Evolutionary conservation across 352 stramenopile species (phyloP), one percentile per base, ranked within the genome.

Genomic region (Aphanomyces invadans): DNA sequence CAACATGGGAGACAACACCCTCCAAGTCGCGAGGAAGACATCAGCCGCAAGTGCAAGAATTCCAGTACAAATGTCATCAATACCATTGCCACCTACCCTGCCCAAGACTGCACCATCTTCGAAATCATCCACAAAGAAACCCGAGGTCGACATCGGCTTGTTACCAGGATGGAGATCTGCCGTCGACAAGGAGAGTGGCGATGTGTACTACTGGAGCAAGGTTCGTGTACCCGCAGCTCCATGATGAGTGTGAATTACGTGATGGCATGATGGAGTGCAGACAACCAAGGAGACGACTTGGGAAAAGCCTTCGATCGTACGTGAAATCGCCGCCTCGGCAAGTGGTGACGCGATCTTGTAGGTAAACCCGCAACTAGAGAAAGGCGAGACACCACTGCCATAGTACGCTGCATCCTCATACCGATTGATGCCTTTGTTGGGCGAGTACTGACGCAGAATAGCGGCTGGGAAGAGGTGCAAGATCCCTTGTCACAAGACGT

Each of bases 181-280:
- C 0, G 33, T 73, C 17, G 84, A 91, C 57, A 69, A 79, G 2
- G 48, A 46, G 1, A 81, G 74, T 3, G 78, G 82, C 3, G 78
- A 90, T 15, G 68, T 48, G 49, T 93, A 93, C 71, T 93, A 85
- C 65, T 93, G 82, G 81, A 90, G 91, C 51, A 74, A 93, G 76
- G 84, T 90, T 31, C 31, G 62, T 36, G 15, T 9, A 45, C 15
- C 44, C 31, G 33, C 15, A 67, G 26, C 67, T 10, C 69, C 62
- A 17, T n/a, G 55, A 23, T 17, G 66, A 63, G 63, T 49, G 52
- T 69, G 38, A 12, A 31, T 3, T 3, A 46, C 36, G 23, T 17
- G 36, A 42, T 15, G 15, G 36, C n/a, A 42, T 42, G 36, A 15
- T 15, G 11, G 26, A 62, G 28, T 54, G 33, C 62, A 92, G 84